Conservation (phyloP, 2,329 filamentous ascomycete species). For the Didymella pomorum region DNA sequence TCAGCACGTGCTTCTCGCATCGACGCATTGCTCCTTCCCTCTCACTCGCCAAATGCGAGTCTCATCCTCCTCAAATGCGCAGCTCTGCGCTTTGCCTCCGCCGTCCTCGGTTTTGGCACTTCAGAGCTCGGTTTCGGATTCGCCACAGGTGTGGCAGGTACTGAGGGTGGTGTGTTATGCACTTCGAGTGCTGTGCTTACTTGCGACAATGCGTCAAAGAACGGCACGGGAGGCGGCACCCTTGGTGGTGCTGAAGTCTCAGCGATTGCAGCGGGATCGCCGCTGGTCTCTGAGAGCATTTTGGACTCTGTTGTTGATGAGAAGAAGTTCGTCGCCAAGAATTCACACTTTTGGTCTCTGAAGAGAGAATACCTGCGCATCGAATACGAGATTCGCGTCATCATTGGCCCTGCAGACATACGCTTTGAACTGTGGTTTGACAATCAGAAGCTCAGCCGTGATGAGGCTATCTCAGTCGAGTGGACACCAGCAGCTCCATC, state of each 20-base stretch:
- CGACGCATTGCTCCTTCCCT: background rate
- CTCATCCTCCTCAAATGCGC: conserved; percentile 40
- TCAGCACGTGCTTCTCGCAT: background rate
- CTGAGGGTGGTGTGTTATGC: background rate
- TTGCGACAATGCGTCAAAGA: background rate
- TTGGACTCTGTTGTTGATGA: too few species aligned
- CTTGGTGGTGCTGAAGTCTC: background rate
- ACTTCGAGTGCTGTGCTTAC: background rate
- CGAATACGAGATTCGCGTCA: too few species aligned
- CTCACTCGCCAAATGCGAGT: background rate
- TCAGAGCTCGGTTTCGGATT: background rate
- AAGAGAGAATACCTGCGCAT: too few species aligned
- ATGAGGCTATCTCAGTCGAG: too few species aligned
- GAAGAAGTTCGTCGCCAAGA: too few species aligned
- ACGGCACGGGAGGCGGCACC: background rate
- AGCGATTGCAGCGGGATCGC: too few species aligned
- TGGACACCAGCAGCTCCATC: too few species aligned
- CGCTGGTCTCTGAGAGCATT: too few species aligned
- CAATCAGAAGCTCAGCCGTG: too few species aligned
- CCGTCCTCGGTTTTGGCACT: conserved; percentile 11
- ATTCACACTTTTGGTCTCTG: too few species aligned
- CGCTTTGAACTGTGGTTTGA: too few species aligned
- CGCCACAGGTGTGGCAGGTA: background rate
- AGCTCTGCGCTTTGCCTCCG: conserved; percentile 37
- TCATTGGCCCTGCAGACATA: too few species aligned